Evolutionary conservation across 495 filamentous ascomycete genomes (phyloP), one percentile per base, ranked within the genome.

Genomic region (Penicillium steckii): DNA sequence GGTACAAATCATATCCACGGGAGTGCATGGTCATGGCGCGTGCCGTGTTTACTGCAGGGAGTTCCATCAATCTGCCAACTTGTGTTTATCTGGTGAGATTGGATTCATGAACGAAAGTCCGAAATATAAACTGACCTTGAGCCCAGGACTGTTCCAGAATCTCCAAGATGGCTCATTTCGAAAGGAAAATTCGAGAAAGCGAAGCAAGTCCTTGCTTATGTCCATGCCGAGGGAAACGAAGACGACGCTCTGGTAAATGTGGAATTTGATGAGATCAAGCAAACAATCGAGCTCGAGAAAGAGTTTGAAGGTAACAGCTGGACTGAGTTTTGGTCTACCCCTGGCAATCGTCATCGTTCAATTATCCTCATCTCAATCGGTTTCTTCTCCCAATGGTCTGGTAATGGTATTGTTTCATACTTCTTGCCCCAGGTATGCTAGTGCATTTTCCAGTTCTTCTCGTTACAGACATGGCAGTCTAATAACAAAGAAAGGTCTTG

Each of bases 281-380:
- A 60, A 26, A 51, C 65, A 3, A 52, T 66, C 22, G 48, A 44
- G 3, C 50, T 63, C 2, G 65, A 69, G 50, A 67, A 70, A 43
- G 51, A 69, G 46, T 54, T 57, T 37, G 58, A 64, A 47, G 61
- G 69, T 37, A 56, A 57, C 43, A 59, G 24, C 25, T 59, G 64
- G 46, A 71, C 56, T 23, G 82, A 86, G 55, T 83, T 89, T 68
- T 76, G 85, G 74, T 68, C 68, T 29, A 87, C 84, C 47, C 78
- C 76, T 61, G 85, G 85, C 52, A 89, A 89, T 71, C 77, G 83
- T 10, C 83, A 85, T 59, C 76, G 85, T 12, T 62, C 83, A 1
- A 50, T 64, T 26, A 65, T 87, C 22, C 74, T 85, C 46, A 62
- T 85, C 26, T 81, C 79, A 10, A 73, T 85, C 26, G 84, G 84